Base-by-base conservation (phyloP, 2,329 filamentous ascomycete genomes). In the Pyrenophora teres region DNA sequence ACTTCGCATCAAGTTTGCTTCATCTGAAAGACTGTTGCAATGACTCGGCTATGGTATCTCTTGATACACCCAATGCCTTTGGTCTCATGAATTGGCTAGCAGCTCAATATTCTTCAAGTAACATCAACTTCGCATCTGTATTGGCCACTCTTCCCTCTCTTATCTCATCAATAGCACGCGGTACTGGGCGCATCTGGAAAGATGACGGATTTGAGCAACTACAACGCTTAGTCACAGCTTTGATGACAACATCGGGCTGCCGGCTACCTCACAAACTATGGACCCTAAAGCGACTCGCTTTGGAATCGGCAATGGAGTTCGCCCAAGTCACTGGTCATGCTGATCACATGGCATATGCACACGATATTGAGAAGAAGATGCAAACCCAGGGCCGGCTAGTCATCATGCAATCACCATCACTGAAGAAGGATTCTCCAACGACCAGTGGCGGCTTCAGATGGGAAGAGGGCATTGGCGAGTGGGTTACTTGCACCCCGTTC, bases 391-490 rank as follows among this genome's bases (percentile, higher is more conserved):
- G 69, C 4, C 61, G 62, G 10, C 52, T 72, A 1, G 41, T 68
- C 12, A 60, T 68, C 1, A 52, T 60, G 25, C 59, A 60, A 6
- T 68, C 67, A 9, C 70, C 70, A 8, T 57, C 62, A 2, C 9
- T 30, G 27, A 72, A 69, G 39, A 59, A 61, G 12, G 63, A 64
- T 16, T 66, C 68, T 1, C 68, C 67, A 3, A 55, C 64, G 4
- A 50, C 36, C n/a, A 49, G 53, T 23, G 64, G 65, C 12, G 71
- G 70, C 3, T 75, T 74, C 46, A 64, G 70, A 18, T 78, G 76
- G 75, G 76, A 79, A 57, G 76, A 77, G 40, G 76, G 74, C 8
- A 72, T 79, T 31, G 74, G 74, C 19, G 77, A 79, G 53, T 79
- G 76, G 76, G 72, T 78, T n/a, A 64, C 68, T 0, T 73, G 67